Evolutionary conservation across 768 basidiomycete species (phyloP).

Genomic region (Grammothele lineata): DNA sequence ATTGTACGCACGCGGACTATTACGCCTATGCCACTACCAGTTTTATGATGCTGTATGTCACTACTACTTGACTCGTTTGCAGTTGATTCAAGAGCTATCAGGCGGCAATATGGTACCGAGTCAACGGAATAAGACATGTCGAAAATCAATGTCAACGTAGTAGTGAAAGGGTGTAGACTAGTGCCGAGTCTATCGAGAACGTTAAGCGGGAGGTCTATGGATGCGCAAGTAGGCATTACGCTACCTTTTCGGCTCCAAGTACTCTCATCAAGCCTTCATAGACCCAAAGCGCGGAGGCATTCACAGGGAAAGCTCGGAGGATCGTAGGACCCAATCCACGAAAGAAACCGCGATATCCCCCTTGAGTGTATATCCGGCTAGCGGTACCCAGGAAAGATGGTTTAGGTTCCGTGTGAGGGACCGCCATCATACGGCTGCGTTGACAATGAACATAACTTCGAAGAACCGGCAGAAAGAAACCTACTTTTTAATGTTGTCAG

Average conservation of each 20-base stretch:
- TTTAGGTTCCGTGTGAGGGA: constrained; percentile 33
- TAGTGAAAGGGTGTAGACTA: constrained; percentile 7
- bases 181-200: constrained; percentile 37
- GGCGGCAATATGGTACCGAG: no score
- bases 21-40: no score
- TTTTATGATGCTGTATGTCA: no score
- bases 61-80: no score
- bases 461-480: constrained; percentile 11
- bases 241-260: constrained; percentile 63
- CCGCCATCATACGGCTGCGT: constrained; percentile 60
- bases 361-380: constrained; percentile 46
- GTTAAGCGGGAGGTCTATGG: constrained; percentile 1
- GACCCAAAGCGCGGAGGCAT: constrained; percentile 75
- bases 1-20: constrained; percentile 4
- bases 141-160: no score
- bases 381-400: constrained; percentile 50
- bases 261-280: constrained; percentile 70
- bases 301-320: constrained; percentile 72
- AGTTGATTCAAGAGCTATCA: no score
- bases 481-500: constrained; percentile 83
- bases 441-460: neutral
- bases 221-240: neutral
- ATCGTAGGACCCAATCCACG: constrained; percentile 66
- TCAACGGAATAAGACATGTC: no score
- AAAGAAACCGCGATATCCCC: constrained; percentile 55